A percentile compares a stretch with the other conserved stretches of the same genome.
phyloP scores from a whole-genome alignment of 2,329 filamentous ascomycete species.

The Gnomoniopsis sp. region DNA sequence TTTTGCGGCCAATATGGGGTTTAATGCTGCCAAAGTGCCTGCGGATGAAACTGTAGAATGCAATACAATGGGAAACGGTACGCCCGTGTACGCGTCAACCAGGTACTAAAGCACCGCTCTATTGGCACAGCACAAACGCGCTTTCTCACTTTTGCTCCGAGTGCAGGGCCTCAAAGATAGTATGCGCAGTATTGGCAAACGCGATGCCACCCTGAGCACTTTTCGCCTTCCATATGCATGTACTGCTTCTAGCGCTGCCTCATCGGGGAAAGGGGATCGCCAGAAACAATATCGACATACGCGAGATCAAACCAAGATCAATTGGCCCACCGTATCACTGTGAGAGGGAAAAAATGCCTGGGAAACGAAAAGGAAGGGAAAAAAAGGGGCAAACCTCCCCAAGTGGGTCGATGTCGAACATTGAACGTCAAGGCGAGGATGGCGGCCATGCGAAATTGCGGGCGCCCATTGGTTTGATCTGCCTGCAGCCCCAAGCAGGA shows the following conservation, averaged over 20 bases:
- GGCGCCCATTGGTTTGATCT: constrained; percentile 1
- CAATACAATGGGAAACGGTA: not conserved
- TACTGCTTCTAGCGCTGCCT: not conserved
- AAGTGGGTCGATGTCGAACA: not conserved
- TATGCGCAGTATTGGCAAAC: not conserved
- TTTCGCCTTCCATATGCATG: not conserved
- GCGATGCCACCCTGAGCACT: not conserved
- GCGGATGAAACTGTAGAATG: not conserved
- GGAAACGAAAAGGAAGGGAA: constrained; percentile 6
- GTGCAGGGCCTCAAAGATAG: not conserved
- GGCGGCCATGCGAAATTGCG: constrained; percentile 4
- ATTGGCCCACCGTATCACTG: no score
- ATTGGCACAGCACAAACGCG: no score
- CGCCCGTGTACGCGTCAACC: no score
- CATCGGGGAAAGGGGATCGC: no score
- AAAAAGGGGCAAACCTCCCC: not conserved
- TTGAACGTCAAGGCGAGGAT: not conserved
- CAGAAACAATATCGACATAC: no score
- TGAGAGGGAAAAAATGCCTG: not conserved
- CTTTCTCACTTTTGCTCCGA: no score
- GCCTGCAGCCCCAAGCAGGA: not conserved
- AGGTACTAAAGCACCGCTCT: not conserved
- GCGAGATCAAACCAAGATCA: no score
- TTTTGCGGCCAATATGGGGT: not conserved
- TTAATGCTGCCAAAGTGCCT: not conserved